These are phyloP conservation scores for Diplodia mutila DNA, from an alignment of 2,329 filamentous ascomycete species.

Conservation along the genomic window DNA sequence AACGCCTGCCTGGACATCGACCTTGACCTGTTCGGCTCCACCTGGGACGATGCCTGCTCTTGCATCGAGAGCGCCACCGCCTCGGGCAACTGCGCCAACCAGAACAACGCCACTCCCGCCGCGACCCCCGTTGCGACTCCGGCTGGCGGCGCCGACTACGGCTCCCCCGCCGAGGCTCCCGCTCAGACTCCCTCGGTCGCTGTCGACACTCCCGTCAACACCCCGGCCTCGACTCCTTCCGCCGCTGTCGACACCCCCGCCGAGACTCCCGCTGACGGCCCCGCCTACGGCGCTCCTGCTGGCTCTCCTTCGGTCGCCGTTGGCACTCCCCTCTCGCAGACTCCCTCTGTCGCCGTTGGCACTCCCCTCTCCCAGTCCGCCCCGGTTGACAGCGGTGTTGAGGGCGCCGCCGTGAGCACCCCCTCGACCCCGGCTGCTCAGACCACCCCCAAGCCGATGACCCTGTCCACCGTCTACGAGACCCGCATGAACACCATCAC, in stretches of 20 bases:
- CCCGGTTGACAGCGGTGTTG: not conserved
- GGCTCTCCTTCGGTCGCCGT: not conserved
- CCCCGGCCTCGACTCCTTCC: not conserved
- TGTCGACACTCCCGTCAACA: constrained; percentile 10
- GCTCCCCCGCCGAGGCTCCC: not conserved
- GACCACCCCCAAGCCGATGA: constrained; percentile 2
- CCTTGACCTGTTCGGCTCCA: constrained; percentile 23
- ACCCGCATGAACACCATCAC: constrained; percentile 25
- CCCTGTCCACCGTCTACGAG: constrained; percentile 25
- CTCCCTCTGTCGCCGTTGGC: not conserved
- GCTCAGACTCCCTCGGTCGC: constrained; percentile 1
- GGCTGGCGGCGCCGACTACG: not conserved
- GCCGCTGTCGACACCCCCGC: not conserved
- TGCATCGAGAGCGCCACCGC: constrained; percentile 12
- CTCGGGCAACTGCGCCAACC: not conserved
- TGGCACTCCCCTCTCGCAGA: not conserved
- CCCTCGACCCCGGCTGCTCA: not conserved
- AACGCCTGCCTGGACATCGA: constrained; percentile 25
- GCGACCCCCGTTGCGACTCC: not conserved
- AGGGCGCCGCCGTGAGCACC: not conserved
- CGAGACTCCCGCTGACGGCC: not conserved
- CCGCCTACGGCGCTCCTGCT: not conserved
- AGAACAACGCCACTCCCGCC: not conserved
- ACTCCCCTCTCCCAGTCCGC: not conserved
- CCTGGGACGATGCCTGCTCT: constrained; percentile 22